Conservation (phyloP, 2,329 filamentous ascomycete species). For the Tolypocladium tropicale region DNA sequence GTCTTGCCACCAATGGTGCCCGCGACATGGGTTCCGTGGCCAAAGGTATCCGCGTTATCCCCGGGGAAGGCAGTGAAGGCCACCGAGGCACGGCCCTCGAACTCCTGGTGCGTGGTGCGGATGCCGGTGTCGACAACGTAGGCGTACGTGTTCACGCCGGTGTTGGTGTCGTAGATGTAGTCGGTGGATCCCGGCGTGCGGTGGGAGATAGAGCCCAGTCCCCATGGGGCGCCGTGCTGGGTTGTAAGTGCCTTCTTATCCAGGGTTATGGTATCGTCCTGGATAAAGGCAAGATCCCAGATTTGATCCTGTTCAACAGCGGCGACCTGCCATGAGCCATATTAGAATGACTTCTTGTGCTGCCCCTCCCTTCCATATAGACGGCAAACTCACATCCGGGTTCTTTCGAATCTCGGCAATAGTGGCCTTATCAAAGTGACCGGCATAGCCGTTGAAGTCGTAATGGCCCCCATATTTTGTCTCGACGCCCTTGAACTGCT, state of each 20-base stretch:
- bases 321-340: conserved; percentile 12
- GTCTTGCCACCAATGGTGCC: conserved; percentile 24
- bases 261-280: conserved; percentile 5
- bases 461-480: conserved; percentile 17
- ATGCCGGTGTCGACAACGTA: conserved; percentile 58
- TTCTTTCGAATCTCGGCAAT: conserved; percentile 28
- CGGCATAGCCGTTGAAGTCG: conserved; percentile 30
- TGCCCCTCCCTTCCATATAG: not conserved
- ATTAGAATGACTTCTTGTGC: not conserved
- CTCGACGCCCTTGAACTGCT: conserved; percentile 27
- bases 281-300: conserved; percentile 16
- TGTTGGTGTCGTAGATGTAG: conserved; percentile 41
- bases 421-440: conserved; percentile 29
- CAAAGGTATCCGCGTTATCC: conserved; percentile 18
- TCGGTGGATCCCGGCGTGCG: conserved; percentile 12
- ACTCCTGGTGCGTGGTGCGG: conserved; percentile 39
- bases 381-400: conserved; percentile 25
- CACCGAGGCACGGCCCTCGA: conserved; percentile 37
- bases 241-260: conserved; percentile 17
- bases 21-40: conserved; percentile 32
- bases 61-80: conserved; percentile 15
- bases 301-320: conserved; percentile 18
- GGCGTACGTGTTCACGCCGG: conserved; percentile 41
- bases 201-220: conserved; percentile 22
- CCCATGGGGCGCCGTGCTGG: conserved; percentile 20